These are phyloP conservation scores for Huntiella decipiens DNA, from an alignment of 2,329 filamentous ascomycete species.

Conservation along the genomic window DNA sequence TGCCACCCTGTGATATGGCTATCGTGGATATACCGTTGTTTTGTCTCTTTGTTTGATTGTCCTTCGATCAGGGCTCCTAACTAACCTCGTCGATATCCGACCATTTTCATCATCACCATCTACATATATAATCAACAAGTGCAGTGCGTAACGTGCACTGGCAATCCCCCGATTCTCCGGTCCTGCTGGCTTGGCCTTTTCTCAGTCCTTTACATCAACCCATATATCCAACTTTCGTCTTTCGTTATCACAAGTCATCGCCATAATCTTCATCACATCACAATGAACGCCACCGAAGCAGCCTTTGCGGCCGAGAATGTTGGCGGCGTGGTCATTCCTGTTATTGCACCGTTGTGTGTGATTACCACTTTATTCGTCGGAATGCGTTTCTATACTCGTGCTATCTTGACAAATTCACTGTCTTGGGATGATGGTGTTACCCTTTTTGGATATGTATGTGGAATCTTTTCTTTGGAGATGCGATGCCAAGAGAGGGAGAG, in stretches of 20 bases:
- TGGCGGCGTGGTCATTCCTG: conserved; percentile 5
- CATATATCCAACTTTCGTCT: too few relatives aligned
- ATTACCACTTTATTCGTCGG: conserved; percentile 5
- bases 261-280: not conserved
- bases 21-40: too few relatives aligned
- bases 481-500: not conserved
- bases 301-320: not conserved
- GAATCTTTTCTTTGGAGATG: not conserved
- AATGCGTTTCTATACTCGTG: conserved; percentile 9
- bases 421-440: conserved; percentile 7
- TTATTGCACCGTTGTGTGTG: conserved; percentile 1
- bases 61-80: too few relatives aligned
- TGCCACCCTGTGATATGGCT: too few relatives aligned
- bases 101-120: too few relatives aligned
- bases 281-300: not conserved
- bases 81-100: too few relatives aligned
- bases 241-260: not conserved
- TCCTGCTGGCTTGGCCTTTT: too few relatives aligned
- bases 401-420: conserved; percentile 3
- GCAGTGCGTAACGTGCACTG: too few relatives aligned
- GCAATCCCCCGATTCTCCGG: too few relatives aligned
- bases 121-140: too few relatives aligned
- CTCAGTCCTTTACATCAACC: too few relatives aligned
- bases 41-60: too few relatives aligned
- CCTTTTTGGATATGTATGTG: conserved; percentile 5